Base-by-base conservation (phyloP, 2,329 filamentous ascomycete species). In the Ramichloridium luteum region DNA sequence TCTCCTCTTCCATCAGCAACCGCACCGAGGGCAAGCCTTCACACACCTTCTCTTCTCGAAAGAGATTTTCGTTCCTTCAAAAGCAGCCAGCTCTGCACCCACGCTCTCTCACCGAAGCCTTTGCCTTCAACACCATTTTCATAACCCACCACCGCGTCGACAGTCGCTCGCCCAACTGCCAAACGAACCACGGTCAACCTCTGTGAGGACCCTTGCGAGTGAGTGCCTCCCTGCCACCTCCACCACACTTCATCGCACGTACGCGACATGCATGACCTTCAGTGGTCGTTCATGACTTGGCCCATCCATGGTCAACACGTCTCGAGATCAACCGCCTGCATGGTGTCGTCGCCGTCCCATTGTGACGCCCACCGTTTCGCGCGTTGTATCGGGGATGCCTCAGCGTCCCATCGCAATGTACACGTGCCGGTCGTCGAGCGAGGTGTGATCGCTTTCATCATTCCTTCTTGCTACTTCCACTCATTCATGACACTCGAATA, bases 71-170 rank as follows among this genome's bases (percentile, higher is more conserved):
- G n/a, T n/a, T n/a, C n/a, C n/a, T n/a, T n/a, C n/a, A n/a, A n/a
- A n/a, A n/a, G 33, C 36, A 39, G 34, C 33, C 36, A 39, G 36
- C 33, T 36, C 33, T 36, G 34, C 36, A 26, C 36, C 22, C 33
- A 39, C 36, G 28, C 28, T 39, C 36, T n/a, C n/a, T n/a, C n/a
- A n/a, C n/a, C n/a, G n/a, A n/a, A n/a, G n/a, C n/a, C n/a, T n/a
- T n/a, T n/a, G n/a, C n/a, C n/a, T n/a, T n/a, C n/a, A n/a, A n/a
- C n/a, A n/a, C n/a, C n/a, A 13, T 36, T 39, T 22, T 23, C 27
- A 26, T 15, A 10, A 16, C 27, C 25, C 18, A 20, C 36, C 35
- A 32, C 32, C 30, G 36, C 36, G 36, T 31, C 29, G 18, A 27
- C 36, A 39, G 36, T 39, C 36, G 36, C 36, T 36, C 36, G 36